Evolutionary conservation across 768 basidiomycete species (phyloP), one percentile per base, ranked within the genome.

Genomic region (Tubosaeta brunneosetosa): DNA sequence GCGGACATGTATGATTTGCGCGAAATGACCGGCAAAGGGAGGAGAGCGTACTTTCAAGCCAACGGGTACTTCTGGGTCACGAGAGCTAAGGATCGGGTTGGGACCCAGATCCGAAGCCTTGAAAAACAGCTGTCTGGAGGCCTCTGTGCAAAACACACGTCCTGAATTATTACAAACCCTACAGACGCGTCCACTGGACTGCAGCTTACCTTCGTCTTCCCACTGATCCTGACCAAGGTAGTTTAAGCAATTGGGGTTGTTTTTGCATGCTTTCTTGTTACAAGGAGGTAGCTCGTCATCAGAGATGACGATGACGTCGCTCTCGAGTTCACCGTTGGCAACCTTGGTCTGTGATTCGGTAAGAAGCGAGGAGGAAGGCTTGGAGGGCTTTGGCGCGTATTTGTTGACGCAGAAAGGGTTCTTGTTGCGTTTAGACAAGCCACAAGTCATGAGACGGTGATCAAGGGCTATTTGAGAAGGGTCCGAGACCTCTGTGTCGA

Each of bases 241-340:
- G 66, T 94, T 95, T 49, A 94, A 73, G 67, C 95, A 97, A 47
- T 85, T 82, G 9, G 91, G 88, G 63, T 93, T 94, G 45, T 69
- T 69, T 60, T 79, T 85, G 70, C 95, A 98, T 6, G 47, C 27
- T 53, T 80, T 85, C 61, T 80, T 82, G 52, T 66, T 74, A 63
- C 91, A 92, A 14, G 66, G 60, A 4, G 71, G 70, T 33, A 61
- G 66, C 44, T 88, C 85, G 36, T 86, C 82, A 50, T 89, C 88
- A 1, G 85, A 85, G 34, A 89, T 75, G 17, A 88, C 72, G 49
- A 88, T 85, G 29, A 87, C 67, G 61, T 87, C 85, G 56, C 81
- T 81, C 44, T 77, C 77, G 16, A 75, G 68, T 66, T 81, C 80
- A 49, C 77, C 77, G 14, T 68, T 67, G 19, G 66, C 59, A 44